phyloP scores from a whole-genome alignment of 164 flowering plant genomes.

The Umbellularia californica region DNA sequence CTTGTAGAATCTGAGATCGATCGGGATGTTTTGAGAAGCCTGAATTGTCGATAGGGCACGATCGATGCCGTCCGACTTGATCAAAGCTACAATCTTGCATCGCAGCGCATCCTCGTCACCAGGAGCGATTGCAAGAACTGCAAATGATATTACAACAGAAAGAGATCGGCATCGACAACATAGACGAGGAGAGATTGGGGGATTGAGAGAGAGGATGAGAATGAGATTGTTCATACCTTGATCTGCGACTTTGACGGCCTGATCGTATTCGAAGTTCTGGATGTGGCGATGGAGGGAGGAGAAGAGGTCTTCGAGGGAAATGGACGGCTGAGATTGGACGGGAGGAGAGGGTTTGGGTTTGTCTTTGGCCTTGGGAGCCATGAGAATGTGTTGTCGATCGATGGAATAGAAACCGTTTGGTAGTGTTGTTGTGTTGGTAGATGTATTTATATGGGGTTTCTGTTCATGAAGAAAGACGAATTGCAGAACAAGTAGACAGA shows the following conservation, averaged over 20 bases:
- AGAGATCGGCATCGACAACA: background rate
- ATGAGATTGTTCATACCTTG: constrained; percentile 43
- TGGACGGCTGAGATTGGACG: constrained; percentile 36
- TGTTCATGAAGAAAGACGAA: too few species aligned
- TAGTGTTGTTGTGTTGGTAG: too few species aligned
- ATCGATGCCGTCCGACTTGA: constrained; percentile 58
- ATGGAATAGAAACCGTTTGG: too few species aligned
- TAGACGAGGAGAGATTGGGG: background rate
- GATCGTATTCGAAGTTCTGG: constrained; percentile 52
- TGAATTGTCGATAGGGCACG: constrained; percentile 55
- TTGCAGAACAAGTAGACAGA: too few species aligned
- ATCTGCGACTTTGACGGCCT: constrained; percentile 76
- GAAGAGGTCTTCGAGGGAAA: constrained; percentile 81
- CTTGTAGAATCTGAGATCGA: constrained; percentile 65
- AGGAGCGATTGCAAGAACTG: constrained; percentile 65
- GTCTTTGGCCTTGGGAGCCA: constrained; percentile 82
- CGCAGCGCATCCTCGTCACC: constrained; percentile 83
- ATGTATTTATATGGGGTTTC: too few species aligned
- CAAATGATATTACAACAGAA: background rate
- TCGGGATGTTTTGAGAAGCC: constrained; percentile 29
- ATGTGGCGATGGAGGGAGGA: constrained; percentile 66
- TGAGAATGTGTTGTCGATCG: constrained; percentile 4
- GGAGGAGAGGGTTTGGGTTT: constrained; percentile 43
- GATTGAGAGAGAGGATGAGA: background rate
- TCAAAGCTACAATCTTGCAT: constrained; percentile 79